Evolutionary conservation across 495 filamentous ascomycete species (phyloP), one percentile per base, ranked within the genome.

Genomic region (Platismatia glauca): DNA sequence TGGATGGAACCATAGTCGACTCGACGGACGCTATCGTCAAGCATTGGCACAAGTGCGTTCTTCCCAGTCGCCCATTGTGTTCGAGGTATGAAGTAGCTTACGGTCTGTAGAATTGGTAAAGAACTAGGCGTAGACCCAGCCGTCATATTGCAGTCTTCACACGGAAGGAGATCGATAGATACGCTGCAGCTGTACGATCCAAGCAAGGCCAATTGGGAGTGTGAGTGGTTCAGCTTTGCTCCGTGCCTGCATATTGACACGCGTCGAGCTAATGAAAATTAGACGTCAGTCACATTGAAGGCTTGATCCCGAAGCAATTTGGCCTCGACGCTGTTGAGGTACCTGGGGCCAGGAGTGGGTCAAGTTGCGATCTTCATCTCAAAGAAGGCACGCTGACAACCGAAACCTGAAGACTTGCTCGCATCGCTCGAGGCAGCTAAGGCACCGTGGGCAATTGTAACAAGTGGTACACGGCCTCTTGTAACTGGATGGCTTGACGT

Each of bases 361-460:
- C 12, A 33, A 20, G 7, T 29, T 34, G 3, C 50, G 27, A 33
- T 33, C 29, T 31, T 33, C 15, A 33, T 53, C 50, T 33, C 50
- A 53, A 53, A 53, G 29, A 20, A 53, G 50, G 5, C 29, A 20
- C 18, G 50, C 50, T 33, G 29, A 53, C 29, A 18, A 27, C 50
- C 29, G 50, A 53, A 31, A 53, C 50, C 33, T 53, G 29, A 33
- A 53, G 70, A 69, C 48, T 68, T 89, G 57, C 80, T 90, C 61
- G 69, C 78, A 58, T 70, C 77, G n/a, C 77, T 89, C 12, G 81
- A 87, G 61, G 69, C 75, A 37, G 72, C 75, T 38, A 71, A 77
- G 53, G 85, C 82, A 0, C 84, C 83, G 53, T 98, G 94, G 94
- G 88, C 89, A 31, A 93, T 98, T 62, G 93, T 97, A 12, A 98